Evolutionary conservation across 2,329 filamentous ascomycete genomes (phyloP).

Genomic region (Dryadomyces quercus-mongolicae): DNA sequence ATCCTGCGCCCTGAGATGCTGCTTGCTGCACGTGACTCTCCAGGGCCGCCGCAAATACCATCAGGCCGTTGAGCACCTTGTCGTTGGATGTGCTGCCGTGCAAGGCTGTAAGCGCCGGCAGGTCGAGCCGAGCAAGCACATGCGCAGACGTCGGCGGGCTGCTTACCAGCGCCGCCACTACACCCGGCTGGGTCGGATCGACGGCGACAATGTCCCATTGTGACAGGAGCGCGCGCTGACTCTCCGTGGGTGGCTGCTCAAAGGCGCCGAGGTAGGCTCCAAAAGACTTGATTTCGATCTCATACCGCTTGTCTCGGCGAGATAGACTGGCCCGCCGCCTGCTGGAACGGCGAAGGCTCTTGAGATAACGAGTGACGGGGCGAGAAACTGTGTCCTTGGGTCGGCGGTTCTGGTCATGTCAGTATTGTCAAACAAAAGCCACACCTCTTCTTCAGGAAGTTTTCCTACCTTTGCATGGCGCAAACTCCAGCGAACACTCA

Average conservation of each 20-base stretch:
- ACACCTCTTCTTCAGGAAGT: too few species aligned
- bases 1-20: background rate
- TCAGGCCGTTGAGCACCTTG: background rate
- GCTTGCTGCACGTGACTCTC: background rate
- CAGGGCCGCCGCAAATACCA: background rate
- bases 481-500: background rate
- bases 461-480: background rate
- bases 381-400: background rate
- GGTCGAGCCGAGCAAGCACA: conserved; percentile 3
- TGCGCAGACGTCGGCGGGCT: background rate
- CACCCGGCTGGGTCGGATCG: conserved; percentile 25
- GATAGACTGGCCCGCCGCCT: background rate
- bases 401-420: background rate
- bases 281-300: conserved; percentile 19
- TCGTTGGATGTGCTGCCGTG: background rate
- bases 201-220: conserved; percentile 31
- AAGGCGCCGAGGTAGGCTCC: conserved; percentile 30
- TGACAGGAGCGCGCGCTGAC: conserved; percentile 22
- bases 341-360: background rate
- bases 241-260: conserved; percentile 16
- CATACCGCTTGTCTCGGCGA: background rate
- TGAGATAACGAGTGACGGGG: background rate
- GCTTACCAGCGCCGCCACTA: conserved; percentile 19
- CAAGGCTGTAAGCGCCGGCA: conserved; percentile 5
- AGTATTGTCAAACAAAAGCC: background rate